Evolutionary conservation across 2,329 filamentous ascomycete species (phyloP), one percentile per base, ranked within the genome.

Genomic region (Teratosphaeria destructans): DNA sequence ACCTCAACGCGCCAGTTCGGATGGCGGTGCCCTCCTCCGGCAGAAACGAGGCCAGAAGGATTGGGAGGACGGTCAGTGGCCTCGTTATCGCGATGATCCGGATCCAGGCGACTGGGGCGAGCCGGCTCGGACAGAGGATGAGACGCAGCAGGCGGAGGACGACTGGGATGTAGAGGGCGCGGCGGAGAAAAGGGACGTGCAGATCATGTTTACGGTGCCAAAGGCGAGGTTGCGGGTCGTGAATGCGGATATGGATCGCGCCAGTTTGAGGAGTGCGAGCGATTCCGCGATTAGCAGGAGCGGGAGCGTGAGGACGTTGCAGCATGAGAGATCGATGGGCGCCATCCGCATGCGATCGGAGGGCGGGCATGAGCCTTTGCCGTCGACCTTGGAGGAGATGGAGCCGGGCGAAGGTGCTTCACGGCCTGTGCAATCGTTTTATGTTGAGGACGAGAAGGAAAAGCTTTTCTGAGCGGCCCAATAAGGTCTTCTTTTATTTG

Each of bases 171-270:
- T 81, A 1, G 78, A 81, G 64, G 73, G 74, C 12, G 78, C 77
- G 4, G 77, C 75, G 1, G 73, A 75, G 56, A 70, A 74, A 26
- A 66, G 78, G 5, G 76, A 79, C 4, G 77, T 81, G n/a, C 78
- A 79, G 59, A 75, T 81, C 70, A 94, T 95, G 83, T 97, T 96
- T 73, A 96, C 93, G 0, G 90, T 96, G 61, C 93, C 94, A 2
- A 90, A 87, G 72, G 88, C 93, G 73, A 84, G 85, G 66, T 75
- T 97, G 63, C 79, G 93, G 29, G 91, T 97, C n/a, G 93, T 96
- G 23, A 97, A 97, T 72, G 86, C 83, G 14, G 87, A 87, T 68
- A 75, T 79, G 56, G 73, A 76, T 62, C 64, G 71, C 59, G 69
- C 69, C 35, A 74, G 71, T 64, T 53, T 73, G 65, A 61, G 71